These are phyloP conservation scores for Echites panduratus DNA, from an alignment of 257 asterid genomes.

Conservation along the genomic window DNA sequence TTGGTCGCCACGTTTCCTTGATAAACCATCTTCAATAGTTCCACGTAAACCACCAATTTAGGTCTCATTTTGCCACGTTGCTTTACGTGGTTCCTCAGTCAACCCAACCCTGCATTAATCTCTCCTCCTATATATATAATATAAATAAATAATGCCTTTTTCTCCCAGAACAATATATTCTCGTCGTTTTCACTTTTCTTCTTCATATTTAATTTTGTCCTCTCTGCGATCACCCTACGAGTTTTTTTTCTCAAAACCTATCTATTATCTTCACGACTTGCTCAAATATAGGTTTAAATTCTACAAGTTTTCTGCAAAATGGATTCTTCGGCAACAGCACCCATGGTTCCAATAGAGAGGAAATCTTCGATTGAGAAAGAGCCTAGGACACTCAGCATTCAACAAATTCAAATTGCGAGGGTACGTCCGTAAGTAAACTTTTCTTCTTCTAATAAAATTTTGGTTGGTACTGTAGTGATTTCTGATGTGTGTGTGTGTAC, in stretches of 20 bases:
- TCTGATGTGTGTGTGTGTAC: no score
- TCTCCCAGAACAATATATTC: neutral
- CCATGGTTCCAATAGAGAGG: conserved; percentile 18
- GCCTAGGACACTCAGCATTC: conserved; percentile 26
- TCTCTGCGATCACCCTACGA: no score
- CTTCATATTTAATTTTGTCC: no score
- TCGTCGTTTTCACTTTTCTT: neutral
- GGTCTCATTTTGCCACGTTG: conserved; percentile 10
- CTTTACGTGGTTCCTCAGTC: neutral
- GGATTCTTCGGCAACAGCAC: neutral
- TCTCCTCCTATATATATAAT: neutral
- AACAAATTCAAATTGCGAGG: conserved; percentile 32
- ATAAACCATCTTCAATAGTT: neutral
- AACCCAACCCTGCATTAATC: neutral
- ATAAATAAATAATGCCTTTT: no score
- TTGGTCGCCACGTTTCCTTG: neutral
- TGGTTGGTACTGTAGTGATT: no score
- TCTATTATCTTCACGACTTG: no score
- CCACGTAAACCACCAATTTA: conserved; percentile 4
- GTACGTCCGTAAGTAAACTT: neutral
- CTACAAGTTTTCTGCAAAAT: neutral
- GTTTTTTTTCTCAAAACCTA: no score
- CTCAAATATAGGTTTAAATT: no score
- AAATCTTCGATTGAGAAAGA: conserved; percentile 31
- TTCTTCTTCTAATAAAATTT: no score